A percentile compares a stretch with the other conserved stretches of the same genome.
Evolutionary conservation across 2,329 filamentous ascomycete species (phyloP).

Genomic region (Cercospora zeina): DNA sequence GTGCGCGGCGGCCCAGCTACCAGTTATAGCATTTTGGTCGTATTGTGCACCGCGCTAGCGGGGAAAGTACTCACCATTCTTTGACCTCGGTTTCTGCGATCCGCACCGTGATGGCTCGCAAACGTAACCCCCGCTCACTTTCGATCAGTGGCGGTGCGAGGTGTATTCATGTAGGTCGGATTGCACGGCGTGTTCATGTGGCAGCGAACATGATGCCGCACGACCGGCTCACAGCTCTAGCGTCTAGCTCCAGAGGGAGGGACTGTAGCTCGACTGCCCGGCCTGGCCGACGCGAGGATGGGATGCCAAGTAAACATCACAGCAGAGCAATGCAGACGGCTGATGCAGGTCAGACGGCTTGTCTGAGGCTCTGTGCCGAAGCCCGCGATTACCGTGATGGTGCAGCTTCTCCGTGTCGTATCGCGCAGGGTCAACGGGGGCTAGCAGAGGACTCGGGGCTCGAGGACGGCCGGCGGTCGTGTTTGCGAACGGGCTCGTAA

Average conservation of each 20-base stretch:
- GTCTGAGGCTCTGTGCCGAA: constrained; percentile 1
- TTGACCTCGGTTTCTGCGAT: constrained; percentile 7
- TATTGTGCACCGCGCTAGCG: constrained; percentile 7
- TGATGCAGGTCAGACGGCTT: constrained; percentile 3
- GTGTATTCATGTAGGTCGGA: constrained; percentile 13
- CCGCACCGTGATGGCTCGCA: constrained; percentile 18
- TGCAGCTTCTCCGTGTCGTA: background rate
- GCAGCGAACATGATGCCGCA: background rate
- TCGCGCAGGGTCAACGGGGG: background rate
- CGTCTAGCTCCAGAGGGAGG: background rate
- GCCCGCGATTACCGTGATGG: background rate
- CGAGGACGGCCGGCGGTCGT: background rate
- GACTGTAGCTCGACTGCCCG: background rate
- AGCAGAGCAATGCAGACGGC: background rate
- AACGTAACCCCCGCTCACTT: background rate
- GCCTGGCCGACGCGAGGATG: background rate
- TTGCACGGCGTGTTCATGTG: background rate
- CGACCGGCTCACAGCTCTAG: background rate
- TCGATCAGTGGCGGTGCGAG: background rate
- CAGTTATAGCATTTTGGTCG: background rate
- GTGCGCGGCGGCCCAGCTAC: background rate
- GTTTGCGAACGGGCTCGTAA: background rate
- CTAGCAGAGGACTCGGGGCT: background rate
- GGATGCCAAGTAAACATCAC: constrained; percentile 5
- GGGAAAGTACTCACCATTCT: background rate